These are phyloP conservation scores for Neonectria hederae DNA, from an alignment of 2,329 filamentous ascomycete species.

Conservation along the genomic window DNA sequence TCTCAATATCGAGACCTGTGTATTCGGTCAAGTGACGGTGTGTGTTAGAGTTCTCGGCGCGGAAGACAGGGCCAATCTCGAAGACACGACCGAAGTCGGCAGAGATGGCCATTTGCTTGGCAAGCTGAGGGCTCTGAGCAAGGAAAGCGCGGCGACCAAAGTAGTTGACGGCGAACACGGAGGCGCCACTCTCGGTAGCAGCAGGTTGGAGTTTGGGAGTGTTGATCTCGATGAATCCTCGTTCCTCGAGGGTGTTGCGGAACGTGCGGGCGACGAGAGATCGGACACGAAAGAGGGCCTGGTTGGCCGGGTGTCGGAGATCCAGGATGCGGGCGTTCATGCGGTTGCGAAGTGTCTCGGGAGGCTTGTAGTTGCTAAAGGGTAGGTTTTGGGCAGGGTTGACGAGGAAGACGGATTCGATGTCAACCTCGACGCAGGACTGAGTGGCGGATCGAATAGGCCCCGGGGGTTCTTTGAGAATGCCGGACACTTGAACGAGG, in stretches of 20 bases:
- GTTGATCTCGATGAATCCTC: constrained; percentile 91
- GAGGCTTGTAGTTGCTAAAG: constrained; percentile 68
- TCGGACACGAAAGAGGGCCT: constrained; percentile 88
- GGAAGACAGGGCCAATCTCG: constrained; percentile 78
- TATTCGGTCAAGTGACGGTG: constrained; percentile 95
- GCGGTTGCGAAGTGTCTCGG: constrained; percentile 73
- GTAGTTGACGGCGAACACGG: constrained; percentile 92
- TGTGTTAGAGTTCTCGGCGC: constrained; percentile 95
- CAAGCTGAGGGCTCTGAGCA: constrained; percentile 89
- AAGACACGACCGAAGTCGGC: constrained; percentile 91
- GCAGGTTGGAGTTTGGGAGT: constrained; percentile 91
- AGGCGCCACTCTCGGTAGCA: constrained; percentile 89
- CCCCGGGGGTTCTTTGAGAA: constrained; percentile 77
- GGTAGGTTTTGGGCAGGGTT: constrained; percentile 60
- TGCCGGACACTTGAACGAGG: constrained; percentile 79
- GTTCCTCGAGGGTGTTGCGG: constrained; percentile 76
- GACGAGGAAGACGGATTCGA: constrained; percentile 64
- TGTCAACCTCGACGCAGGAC: constrained; percentile 78
- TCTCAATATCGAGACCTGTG: constrained; percentile 91
- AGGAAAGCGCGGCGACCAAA: constrained; percentile 88
- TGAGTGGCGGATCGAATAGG: constrained; percentile 79
- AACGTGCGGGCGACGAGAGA: constrained; percentile 83
- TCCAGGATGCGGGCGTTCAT: constrained; percentile 83
- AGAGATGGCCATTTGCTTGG: constrained; percentile 92
- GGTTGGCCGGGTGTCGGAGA: constrained; percentile 84